Conservation (phyloP, 352 stramenopile genomes). For the Pythium apleroticum region DNA sequence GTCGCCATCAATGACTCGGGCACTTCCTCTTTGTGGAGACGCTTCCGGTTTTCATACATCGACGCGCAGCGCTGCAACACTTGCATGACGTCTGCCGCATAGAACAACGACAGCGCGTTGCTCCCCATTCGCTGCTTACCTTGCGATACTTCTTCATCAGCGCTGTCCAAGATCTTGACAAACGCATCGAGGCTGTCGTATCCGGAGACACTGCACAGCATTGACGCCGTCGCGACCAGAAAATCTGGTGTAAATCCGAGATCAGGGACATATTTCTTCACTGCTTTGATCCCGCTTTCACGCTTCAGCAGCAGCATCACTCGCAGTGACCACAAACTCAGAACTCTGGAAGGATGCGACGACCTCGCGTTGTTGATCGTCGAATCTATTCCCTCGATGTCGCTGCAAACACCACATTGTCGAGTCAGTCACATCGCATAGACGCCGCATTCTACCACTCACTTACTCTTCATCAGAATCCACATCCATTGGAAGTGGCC, state of each 20-base stretch:
- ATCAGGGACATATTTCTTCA: slow-evolving; percentile 43
- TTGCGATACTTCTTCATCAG: slow-evolving; percentile 38
- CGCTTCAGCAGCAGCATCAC: slow-evolving; percentile 78
- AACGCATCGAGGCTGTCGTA: slow-evolving; percentile 59
- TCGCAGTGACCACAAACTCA: slow-evolving; percentile 67
- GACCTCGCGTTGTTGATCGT: slow-evolving; percentile 1
- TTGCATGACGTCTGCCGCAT: slow-evolving; percentile 52
- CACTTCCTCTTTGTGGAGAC: slow-evolving; percentile 50
- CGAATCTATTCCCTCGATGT: background rate
- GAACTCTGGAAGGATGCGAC: slow-evolving; percentile 16
- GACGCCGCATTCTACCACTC: background rate
- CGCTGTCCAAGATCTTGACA: slow-evolving; percentile 52
- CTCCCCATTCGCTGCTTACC: slow-evolving; percentile 28
- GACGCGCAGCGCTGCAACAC: slow-evolving; percentile 44
- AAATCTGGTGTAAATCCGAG: slow-evolving; percentile 69
- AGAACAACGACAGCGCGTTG: slow-evolving; percentile 37
- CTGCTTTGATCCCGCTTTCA: slow-evolving; percentile 58
- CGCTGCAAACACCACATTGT: background rate
- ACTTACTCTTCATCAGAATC: slow-evolving; percentile 21
- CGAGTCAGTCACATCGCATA: background rate
- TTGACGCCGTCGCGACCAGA: slow-evolving; percentile 52
- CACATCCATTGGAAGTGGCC: slow-evolving; percentile 6
- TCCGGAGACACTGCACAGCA: slow-evolving; percentile 59
- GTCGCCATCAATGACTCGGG: slow-evolving; percentile 45
- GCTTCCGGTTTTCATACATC: slow-evolving; percentile 58